Percentiles rank a stretch among this genome's conserved stretches.
phyloP scores from a whole-genome alignment of 208 protist species.

The Leishmania mexicana region DNA sequence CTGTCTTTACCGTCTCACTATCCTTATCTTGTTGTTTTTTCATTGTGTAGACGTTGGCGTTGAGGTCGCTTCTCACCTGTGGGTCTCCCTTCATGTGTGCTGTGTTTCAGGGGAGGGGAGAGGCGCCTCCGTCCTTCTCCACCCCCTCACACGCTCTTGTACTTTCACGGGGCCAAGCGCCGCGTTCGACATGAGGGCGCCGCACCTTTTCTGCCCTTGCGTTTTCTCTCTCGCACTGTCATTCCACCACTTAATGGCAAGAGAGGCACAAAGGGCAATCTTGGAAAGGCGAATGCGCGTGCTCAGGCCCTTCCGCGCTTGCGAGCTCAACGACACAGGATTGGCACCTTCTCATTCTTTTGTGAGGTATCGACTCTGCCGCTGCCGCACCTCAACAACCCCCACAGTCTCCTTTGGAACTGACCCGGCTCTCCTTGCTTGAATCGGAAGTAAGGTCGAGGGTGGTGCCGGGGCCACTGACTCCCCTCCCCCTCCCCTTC shows the following conservation, averaged over 20 bases:
- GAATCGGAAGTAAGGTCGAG: neutral
- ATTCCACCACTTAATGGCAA: neutral
- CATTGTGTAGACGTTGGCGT: neutral
- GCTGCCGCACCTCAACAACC: neutral
- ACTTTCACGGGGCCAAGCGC: constrained; percentile 8
- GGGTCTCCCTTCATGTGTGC: neutral
- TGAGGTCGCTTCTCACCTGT: neutral
- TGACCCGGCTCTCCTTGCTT: neutral
- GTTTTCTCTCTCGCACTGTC: neutral
- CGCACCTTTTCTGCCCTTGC: neutral
- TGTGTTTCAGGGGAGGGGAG: neutral
- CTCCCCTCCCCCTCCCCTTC: neutral
- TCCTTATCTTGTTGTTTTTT: constrained; percentile 1
- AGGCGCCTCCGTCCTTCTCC: neutral
- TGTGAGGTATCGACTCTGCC: neutral
- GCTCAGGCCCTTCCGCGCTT: neutral
- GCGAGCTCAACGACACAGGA: neutral
- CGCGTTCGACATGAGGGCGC: neutral
- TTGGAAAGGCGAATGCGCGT: neutral
- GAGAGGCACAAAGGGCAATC: neutral
- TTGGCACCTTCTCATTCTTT: neutral
- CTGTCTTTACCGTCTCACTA: neutral
- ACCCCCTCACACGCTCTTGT: constrained; percentile 7
- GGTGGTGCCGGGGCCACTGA: neutral
- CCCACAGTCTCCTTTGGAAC: neutral